Percentiles rank a stretch among this genome's conserved stretches.
Evolutionary conservation across 2,329 filamentous ascomycete species (phyloP).

Genomic region (Sphaerulina musiva): DNA sequence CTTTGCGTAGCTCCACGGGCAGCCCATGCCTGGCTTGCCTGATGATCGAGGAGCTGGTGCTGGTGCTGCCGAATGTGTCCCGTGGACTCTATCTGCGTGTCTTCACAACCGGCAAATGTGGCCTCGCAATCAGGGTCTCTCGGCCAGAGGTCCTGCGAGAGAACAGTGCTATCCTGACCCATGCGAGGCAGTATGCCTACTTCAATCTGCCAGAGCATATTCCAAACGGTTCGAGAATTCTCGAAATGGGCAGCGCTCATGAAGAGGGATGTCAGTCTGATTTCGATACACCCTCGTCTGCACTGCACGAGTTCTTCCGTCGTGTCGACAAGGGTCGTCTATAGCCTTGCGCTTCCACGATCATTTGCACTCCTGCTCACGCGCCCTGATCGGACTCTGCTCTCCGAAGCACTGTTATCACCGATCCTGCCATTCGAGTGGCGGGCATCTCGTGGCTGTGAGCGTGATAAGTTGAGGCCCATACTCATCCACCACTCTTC

Average conservation of each 20-base stretch:
- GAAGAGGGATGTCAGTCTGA: not conserved
- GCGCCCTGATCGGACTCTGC: conserved; percentile 1
- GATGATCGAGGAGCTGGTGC: not conserved
- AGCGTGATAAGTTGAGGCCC: conserved; percentile 33
- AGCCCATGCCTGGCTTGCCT: conserved; percentile 1
- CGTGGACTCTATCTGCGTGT: not conserved
- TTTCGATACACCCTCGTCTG: not conserved
- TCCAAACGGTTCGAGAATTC: no score
- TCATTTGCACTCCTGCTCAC: not conserved
- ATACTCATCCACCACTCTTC: conserved; percentile 68
- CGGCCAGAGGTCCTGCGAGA: no score
- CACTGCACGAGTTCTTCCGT: not conserved
- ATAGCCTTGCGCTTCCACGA: conserved; percentile 8
- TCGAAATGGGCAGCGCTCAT: not conserved
- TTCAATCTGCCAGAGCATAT: no score
- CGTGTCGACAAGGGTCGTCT: not conserved
- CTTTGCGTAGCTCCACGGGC: conserved; percentile 2
- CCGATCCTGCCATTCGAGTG: conserved; percentile 1
- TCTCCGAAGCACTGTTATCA: not conserved
- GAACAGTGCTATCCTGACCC: no score
- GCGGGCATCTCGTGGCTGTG: conserved; percentile 15
- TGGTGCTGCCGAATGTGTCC: not conserved
- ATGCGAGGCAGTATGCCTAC: no score
- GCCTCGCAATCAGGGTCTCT: not conserved
- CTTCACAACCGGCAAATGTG: not conserved